Evolutionary conservation across 176 grass and related monocot species (phyloP).

Genomic region (Bonia amplexicaulis): DNA sequence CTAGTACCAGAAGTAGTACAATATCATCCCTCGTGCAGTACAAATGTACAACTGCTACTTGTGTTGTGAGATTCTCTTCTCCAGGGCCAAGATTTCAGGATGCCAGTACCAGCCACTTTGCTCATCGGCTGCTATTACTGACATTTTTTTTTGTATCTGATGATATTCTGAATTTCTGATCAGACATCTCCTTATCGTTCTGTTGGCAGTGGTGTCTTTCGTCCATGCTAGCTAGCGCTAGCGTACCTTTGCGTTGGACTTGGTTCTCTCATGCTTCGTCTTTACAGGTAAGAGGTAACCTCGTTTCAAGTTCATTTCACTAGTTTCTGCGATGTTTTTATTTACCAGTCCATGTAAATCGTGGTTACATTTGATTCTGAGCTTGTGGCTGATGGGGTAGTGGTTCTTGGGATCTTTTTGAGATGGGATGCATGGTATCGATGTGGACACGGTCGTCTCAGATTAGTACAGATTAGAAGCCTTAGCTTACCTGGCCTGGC

Average conservation of each 20-base stretch:
- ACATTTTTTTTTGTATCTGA: background rate
- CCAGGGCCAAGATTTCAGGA: background rate
- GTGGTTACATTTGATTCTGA: background rate
- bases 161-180: background rate
- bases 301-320: background rate
- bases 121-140: background rate
- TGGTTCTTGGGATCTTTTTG: background rate
- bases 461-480: background rate
- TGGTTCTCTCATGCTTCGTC: background rate
- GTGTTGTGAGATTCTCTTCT: background rate
- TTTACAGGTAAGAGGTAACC: background rate
- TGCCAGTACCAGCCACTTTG: background rate
- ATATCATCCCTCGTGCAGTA: slow-evolving; percentile 17
- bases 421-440: background rate
- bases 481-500: no score
- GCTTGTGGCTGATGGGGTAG: background rate
- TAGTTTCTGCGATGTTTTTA: background rate
- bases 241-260: background rate
- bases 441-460: background rate
- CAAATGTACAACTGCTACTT: slow-evolving; percentile 16
- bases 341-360: background rate
- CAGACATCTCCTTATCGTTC: background rate
- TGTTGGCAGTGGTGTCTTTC: background rate
- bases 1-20: slow-evolving; percentile 34
- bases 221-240: background rate